Evolutionary conservation across 768 basidiomycete genomes (phyloP).

Genomic region (Clathrus columnatus): DNA sequence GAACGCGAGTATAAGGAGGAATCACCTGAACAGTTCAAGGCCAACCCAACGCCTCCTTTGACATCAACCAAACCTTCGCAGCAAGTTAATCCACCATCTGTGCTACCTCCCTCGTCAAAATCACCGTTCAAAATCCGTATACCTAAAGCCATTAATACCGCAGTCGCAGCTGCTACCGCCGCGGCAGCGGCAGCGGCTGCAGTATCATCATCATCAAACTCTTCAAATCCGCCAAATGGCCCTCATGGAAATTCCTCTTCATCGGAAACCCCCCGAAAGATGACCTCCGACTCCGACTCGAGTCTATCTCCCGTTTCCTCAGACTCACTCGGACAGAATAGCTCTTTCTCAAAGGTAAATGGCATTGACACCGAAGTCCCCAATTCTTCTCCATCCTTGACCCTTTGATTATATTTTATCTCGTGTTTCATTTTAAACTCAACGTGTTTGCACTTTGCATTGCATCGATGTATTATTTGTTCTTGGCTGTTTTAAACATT

Average conservation of each 20-base stretch:
- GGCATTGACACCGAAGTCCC: not conserved
- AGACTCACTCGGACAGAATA: not conserved
- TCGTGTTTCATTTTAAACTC: not conserved
- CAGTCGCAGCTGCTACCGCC: slow-evolving; percentile 8
- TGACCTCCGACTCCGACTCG: slow-evolving; percentile 1
- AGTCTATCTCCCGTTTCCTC: slow-evolving; percentile 3
- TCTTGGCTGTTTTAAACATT: not conserved
- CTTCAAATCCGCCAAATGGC: not conserved
- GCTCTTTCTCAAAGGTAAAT: not conserved
- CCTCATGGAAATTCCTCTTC: not conserved
- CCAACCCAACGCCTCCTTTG: not conserved
- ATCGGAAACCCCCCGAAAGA: not conserved
- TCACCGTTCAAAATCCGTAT: slow-evolving; percentile 11
- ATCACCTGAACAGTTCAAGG: not conserved
- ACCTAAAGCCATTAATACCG: slow-evolving; percentile 10
- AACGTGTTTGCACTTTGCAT: not conserved
- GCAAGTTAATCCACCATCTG: not conserved
- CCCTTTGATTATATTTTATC: not conserved
- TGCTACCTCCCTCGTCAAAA: not conserved
- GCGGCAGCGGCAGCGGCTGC: slow-evolving; percentile 7
- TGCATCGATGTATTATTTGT: not conserved
- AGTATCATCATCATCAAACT: not conserved
- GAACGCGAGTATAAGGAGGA: not conserved
- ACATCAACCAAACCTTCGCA: not conserved
- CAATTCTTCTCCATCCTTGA: not conserved